A percentile compares a stretch with the other conserved stretches of the same genome.
phyloP scores from a whole-genome alignment of 768 basidiomycete genomes.

The Plicaturopsis crispa region DNA sequence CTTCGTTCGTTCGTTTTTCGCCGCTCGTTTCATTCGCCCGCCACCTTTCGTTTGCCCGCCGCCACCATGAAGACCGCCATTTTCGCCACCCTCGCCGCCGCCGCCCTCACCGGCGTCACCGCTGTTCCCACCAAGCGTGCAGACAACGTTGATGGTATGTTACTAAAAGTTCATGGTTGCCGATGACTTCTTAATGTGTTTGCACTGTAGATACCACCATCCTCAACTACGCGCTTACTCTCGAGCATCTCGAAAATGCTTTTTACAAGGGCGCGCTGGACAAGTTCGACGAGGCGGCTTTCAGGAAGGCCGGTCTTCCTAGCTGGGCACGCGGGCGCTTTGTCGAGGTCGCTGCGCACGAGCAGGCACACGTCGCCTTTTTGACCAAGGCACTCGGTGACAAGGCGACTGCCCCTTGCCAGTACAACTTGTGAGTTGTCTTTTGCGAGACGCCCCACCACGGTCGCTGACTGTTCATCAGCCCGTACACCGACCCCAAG shows the following conservation, averaged over 20 bases:
- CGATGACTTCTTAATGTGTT: too few species aligned
- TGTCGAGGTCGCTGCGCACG: constrained; percentile 31
- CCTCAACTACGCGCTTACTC: constrained; percentile 25
- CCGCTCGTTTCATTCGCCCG: too few species aligned
- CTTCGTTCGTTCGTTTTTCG: too few species aligned
- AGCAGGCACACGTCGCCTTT: constrained; percentile 35
- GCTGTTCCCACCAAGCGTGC: too few species aligned
- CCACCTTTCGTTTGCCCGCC: too few species aligned
- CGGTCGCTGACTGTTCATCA: constrained; percentile 4
- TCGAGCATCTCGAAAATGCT: constrained; percentile 28
- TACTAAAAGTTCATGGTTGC: too few species aligned
- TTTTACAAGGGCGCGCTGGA: constrained; percentile 24
- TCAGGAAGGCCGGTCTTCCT: constrained; percentile 26
- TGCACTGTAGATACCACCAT: constrained; percentile 11
- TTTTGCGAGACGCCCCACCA: background rate
- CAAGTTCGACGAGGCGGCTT: constrained; percentile 28
- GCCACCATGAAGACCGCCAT: too few species aligned
- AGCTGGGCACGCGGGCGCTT: constrained; percentile 27
- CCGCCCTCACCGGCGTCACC: constrained; percentile 4
- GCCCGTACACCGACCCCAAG: constrained; percentile 33
- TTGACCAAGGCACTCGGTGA: constrained; percentile 28
- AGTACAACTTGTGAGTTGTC: constrained; percentile 22
- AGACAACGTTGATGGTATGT: too few species aligned
- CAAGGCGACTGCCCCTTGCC: constrained; percentile 25
- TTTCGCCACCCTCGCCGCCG: constrained; percentile 2